phyloP scores from a whole-genome alignment of 495 filamentous ascomycete genomes.

The Schizothecium vesticola region DNA sequence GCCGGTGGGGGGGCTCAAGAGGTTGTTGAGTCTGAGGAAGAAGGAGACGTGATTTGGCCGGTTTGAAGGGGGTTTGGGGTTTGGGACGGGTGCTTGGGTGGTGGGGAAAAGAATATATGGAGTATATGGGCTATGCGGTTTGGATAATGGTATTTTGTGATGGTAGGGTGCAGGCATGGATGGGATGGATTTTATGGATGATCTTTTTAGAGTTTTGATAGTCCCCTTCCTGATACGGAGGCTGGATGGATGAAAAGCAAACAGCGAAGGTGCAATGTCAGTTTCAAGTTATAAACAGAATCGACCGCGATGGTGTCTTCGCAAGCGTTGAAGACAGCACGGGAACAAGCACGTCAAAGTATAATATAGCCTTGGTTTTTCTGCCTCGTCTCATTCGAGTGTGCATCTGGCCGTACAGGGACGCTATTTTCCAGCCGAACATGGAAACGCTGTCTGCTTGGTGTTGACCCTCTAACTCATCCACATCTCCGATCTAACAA shows the following conservation, averaged over 20 bases:
- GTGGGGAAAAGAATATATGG: neutral
- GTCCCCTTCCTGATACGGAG: neutral
- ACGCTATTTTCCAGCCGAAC: neutral
- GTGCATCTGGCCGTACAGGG: neutral
- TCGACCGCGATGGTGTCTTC: neutral
- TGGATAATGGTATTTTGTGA: neutral
- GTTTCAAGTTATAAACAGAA: neutral
- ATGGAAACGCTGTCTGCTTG: neutral
- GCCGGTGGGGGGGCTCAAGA: slow-evolving; percentile 13
- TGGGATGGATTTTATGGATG: neutral
- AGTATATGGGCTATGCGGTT: neutral
- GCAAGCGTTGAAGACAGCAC: no score
- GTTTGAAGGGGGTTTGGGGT: neutral
- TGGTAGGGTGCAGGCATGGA: neutral
- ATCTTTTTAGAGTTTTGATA: neutral
- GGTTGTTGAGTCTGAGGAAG: slow-evolving; percentile 19
- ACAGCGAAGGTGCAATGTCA: neutral
- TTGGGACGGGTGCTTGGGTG: neutral
- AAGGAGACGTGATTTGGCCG: neutral
- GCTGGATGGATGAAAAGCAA: neutral
- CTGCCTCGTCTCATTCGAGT: neutral
- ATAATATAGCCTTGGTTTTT: neutral
- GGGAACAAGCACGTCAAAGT: neutral
- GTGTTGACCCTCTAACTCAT: neutral
- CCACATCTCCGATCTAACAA: neutral